Conservation (phyloP, 768 basidiomycete species). For the Rhodosporidiobolus sp. region DNA sequence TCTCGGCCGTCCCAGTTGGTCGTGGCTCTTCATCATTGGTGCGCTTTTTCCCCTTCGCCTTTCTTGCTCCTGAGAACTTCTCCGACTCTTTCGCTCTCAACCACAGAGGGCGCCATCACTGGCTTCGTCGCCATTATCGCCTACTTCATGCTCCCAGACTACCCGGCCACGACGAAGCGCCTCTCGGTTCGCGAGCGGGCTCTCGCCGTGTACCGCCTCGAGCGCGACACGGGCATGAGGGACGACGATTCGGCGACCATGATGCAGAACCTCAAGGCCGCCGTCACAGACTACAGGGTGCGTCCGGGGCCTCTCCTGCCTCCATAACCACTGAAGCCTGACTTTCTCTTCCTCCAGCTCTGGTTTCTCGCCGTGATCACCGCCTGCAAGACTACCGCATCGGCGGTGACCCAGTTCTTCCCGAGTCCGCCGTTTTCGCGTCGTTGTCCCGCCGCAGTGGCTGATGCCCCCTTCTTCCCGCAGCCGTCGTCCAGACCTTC, state of each 20-base stretch:
- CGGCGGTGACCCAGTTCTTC: slow-evolving; percentile 41
- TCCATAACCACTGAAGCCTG: not conserved
- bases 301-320: not conserved
- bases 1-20: slow-evolving; percentile 14
- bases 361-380: slow-evolving; percentile 43
- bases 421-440: not conserved
- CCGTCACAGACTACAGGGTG: slow-evolving; percentile 38
- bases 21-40: slow-evolving; percentile 9
- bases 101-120: slow-evolving; percentile 29
- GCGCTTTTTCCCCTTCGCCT: slow-evolving; percentile 9
- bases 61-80: not conserved
- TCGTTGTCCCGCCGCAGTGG: no score
- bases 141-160: slow-evolving; percentile 17
- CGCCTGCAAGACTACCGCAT: slow-evolving; percentile 45
- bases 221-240: slow-evolving; percentile 37
- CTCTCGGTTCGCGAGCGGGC: slow-evolving; percentile 21
- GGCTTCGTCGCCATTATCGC: slow-evolving; percentile 15
- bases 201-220: slow-evolving; percentile 25
- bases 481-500: no score
- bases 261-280: slow-evolving; percentile 39
- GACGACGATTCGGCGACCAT: slow-evolving; percentile 41
- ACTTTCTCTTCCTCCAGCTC: slow-evolving; percentile 16
- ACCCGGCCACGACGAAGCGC: slow-evolving; percentile 25
- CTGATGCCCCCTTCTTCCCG: no score
- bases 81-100: not conserved